Conservation (phyloP, 768 basidiomycete genomes). For the Kwoniella newhampshirensis region DNA sequence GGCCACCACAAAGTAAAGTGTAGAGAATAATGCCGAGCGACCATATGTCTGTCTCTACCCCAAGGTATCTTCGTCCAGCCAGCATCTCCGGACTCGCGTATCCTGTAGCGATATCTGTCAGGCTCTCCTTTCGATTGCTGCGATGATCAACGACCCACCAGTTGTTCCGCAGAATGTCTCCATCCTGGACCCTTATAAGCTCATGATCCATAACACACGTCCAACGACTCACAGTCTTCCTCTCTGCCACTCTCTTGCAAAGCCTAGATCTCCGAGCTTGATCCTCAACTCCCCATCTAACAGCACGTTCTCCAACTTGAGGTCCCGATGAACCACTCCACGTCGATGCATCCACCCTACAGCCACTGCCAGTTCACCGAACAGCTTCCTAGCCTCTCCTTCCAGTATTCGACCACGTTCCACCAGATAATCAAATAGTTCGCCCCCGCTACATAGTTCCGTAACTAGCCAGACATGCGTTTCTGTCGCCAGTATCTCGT, state of each 20-base stretch:
- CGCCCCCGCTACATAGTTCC: conserved; percentile 93
- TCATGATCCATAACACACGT: background rate
- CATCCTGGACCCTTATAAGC: conserved; percentile 71
- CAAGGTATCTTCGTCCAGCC: conserved; percentile 80
- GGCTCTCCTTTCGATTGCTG: conserved; percentile 3
- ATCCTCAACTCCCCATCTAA: conserved; percentile 86
- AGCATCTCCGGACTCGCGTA: conserved; percentile 92
- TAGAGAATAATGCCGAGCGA: conserved; percentile 90
- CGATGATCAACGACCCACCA: conserved; percentile 56
- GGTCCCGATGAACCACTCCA: conserved; percentile 92
- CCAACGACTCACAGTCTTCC: conserved; percentile 40
- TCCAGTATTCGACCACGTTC: conserved; percentile 87
- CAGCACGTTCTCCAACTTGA: conserved; percentile 93
- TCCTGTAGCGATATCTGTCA: conserved; percentile 18
- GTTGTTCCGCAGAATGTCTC: conserved; percentile 96
- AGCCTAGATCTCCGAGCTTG: conserved; percentile 93
- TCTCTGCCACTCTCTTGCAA: conserved; percentile 72
- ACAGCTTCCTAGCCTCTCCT: conserved; percentile 78
- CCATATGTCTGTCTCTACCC: conserved; percentile 93
- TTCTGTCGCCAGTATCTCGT: conserved; percentile 97
- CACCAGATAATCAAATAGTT: conserved; percentile 95
- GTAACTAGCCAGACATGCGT: conserved; percentile 93
- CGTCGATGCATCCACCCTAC: conserved; percentile 89
- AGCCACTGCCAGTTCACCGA: conserved; percentile 92
- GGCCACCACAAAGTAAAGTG: conserved; percentile 79